Conservation (phyloP, 2,329 filamentous ascomycete genomes). For the Furcasterigmium sp. region DNA sequence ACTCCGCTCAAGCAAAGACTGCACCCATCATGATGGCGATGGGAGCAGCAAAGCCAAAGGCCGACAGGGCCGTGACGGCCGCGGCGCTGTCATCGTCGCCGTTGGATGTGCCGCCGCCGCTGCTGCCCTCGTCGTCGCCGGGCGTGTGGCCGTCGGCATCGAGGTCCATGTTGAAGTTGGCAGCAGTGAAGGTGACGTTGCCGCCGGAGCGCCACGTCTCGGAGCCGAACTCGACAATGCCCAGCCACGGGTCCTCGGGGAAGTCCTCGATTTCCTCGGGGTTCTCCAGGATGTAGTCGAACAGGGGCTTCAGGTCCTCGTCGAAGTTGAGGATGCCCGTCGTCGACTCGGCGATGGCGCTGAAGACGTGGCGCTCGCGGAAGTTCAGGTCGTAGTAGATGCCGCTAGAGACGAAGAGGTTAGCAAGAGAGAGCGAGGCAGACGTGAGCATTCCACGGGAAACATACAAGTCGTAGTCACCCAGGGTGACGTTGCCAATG, state of each 20-base stretch:
- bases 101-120: slow-evolving; percentile 1
- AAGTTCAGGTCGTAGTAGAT: slow-evolving; percentile 22
- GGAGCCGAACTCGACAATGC: slow-evolving; percentile 23
- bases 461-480: slow-evolving; percentile 20
- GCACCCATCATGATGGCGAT: slow-evolving; percentile 1
- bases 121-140: background rate
- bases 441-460: background rate
- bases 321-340: slow-evolving; percentile 18
- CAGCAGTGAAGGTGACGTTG: slow-evolving; percentile 24
- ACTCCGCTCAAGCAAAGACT: background rate
- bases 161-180: slow-evolving; percentile 18
- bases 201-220: slow-evolving; percentile 20
- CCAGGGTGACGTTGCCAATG: slow-evolving; percentile 17
- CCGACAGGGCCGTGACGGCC: background rate
- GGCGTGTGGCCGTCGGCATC: slow-evolving; percentile 4
- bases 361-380: slow-evolving; percentile 22
- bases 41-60: background rate
- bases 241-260: slow-evolving; percentile 16
- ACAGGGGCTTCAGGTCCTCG: slow-evolving; percentile 22
- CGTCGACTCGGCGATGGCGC: slow-evolving; percentile 18
- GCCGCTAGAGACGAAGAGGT: no score
- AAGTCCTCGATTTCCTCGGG: slow-evolving; percentile 11
- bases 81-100: slow-evolving; percentile 2
- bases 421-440: background rate
- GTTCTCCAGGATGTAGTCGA: slow-evolving; percentile 21